Conservation (phyloP, 2,329 filamentous ascomycete species). For the Diaporthe destruens region DNA sequence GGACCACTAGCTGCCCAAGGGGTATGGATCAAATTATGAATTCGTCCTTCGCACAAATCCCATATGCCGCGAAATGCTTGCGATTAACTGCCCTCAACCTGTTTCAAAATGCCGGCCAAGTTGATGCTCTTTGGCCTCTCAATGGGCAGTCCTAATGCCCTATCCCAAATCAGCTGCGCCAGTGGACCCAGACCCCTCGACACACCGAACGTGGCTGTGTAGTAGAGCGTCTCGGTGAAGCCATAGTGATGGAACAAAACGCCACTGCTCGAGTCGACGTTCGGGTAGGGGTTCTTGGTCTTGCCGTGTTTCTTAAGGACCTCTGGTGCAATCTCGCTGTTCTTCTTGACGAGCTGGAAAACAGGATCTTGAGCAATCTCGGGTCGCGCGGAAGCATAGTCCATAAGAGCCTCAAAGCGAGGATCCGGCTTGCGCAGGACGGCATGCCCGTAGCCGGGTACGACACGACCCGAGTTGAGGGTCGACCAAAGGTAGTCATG, state of each 20-base stretch:
- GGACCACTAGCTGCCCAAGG: background rate
- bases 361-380: conserved; percentile 90
- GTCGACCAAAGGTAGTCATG: conserved; percentile 92
- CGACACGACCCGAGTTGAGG: conserved; percentile 92
- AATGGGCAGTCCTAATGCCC: conserved; percentile 92
- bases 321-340: conserved; percentile 88
- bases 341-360: conserved; percentile 94
- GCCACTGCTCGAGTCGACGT: conserved; percentile 93
- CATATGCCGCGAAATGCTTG: background rate
- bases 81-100: conserved; percentile 59
- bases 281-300: conserved; percentile 98
- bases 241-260: conserved; percentile 99
- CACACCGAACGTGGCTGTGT: conserved; percentile 80
- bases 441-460: conserved; percentile 95
- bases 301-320: conserved; percentile 97
- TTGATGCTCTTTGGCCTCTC: conserved; percentile 99
- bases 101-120: conserved; percentile 84
- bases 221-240: conserved; percentile 97
- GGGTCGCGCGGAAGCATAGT: conserved; percentile 87
- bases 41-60: background rate
- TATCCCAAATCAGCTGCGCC: conserved; percentile 96
- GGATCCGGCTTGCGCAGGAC: conserved; percentile 97
- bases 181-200: conserved; percentile 84
- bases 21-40: background rate
- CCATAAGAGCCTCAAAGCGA: conserved; percentile 95